Conservation (phyloP, 1,139 yeast genomes). For the Sugiyamaella pinicola region DNA sequence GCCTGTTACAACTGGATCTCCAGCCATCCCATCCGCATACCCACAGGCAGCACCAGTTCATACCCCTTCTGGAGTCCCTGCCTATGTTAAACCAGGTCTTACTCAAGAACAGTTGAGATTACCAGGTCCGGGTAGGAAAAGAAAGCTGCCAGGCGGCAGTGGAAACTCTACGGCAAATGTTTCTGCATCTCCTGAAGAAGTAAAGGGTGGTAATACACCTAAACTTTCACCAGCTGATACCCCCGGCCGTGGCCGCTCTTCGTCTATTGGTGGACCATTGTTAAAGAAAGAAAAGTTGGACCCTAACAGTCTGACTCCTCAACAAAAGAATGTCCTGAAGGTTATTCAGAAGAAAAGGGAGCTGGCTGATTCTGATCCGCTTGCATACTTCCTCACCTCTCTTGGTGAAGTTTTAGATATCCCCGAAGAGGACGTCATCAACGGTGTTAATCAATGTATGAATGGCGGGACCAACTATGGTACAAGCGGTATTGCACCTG, state of each 20-base stretch:
- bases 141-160: conserved; percentile 30
- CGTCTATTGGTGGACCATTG: conserved; percentile 27
- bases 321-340: conserved; percentile 28
- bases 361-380: conserved; percentile 35
- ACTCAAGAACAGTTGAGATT: conserved; percentile 39
- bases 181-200: conserved; percentile 30
- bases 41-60: conserved; percentile 21
- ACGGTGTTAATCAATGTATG: conserved; percentile 13
- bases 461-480: conserved; percentile 7
- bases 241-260: conserved; percentile 11
- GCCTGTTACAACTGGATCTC: conserved; percentile 29
- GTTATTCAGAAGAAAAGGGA: conserved; percentile 33
- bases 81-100: conserved; percentile 35
- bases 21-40: conserved; percentile 34
- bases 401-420: conserved; percentile 38
- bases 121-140: conserved; percentile 34
- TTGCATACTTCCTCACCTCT: conserved; percentile 35
- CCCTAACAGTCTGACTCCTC: conserved; percentile 21
- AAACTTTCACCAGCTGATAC: conserved; percentile 20
- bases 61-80: conserved; percentile 37
- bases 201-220: conserved; percentile 21
- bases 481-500: not conserved
- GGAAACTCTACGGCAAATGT: conserved; percentile 26
- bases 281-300: conserved; percentile 36
- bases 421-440: conserved; percentile 33